phyloP scores from a whole-genome alignment of 1,139 yeast genomes.

The Geotrichum europaeum region DNA sequence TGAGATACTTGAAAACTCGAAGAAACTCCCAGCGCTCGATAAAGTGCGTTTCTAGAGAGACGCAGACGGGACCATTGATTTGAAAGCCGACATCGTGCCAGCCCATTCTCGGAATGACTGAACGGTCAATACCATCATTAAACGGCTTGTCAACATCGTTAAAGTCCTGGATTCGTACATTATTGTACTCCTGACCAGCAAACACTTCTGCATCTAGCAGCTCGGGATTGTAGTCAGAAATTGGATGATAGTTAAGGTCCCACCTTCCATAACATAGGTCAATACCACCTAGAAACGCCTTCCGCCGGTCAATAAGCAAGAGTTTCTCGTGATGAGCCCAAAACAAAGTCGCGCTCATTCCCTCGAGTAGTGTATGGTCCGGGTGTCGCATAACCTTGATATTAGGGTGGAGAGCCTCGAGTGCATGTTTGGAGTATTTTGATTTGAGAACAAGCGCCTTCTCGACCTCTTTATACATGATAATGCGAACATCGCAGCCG shows the following conservation, averaged over 20 bases:
- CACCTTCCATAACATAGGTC: conserved; percentile 58
- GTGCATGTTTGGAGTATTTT: conserved; percentile 53
- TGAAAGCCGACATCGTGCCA: conserved; percentile 22
- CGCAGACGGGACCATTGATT: conserved; percentile 21
- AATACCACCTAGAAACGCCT: conserved; percentile 57
- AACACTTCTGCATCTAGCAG: conserved; percentile 18
- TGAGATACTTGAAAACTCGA: conserved; percentile 19
- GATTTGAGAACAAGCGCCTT: conserved; percentile 57
- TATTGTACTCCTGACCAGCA: conserved; percentile 21
- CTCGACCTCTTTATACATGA: conserved; percentile 58
- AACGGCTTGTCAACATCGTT: conserved; percentile 17
- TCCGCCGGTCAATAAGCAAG: conserved; percentile 50
- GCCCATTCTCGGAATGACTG: conserved; percentile 20
- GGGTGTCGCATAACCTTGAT: conserved; percentile 61
- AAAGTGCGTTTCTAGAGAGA: conserved; percentile 20
- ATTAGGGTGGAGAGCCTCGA: conserved; percentile 51
- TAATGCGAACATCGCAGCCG: conserved; percentile 57
- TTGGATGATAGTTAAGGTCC: conserved; percentile 54
- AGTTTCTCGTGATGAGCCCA: conserved; percentile 67
- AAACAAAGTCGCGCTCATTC: conserved; percentile 41
- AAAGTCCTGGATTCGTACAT: conserved; percentile 20
- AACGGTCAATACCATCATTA: conserved; percentile 18
- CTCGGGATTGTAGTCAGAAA: conserved; percentile 19
- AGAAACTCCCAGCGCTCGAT: conserved; percentile 23
- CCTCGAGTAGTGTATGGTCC: conserved; percentile 53